Percentiles rank a stretch among this genome's conserved stretches.
Conservation (phyloP, 2,329 filamentous ascomycete species). For the Waltergamsia citrina region DNA sequence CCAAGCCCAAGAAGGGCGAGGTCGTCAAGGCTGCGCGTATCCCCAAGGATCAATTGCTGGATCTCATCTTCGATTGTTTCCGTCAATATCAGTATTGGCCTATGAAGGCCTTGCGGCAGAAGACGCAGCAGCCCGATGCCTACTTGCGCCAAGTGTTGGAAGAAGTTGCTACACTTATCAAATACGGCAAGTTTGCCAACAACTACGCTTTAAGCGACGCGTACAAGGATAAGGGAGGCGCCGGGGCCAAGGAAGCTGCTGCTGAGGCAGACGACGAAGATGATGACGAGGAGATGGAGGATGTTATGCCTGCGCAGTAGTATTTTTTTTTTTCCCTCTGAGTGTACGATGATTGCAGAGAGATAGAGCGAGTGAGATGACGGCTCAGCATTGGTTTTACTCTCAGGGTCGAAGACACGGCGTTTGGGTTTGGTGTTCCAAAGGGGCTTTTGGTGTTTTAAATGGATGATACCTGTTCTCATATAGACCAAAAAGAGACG, state of each 20-base stretch:
- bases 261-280: conserved; percentile 52
- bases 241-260: conserved; percentile 36
- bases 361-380: too few species aligned
- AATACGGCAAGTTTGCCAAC: conserved; percentile 75
- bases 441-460: too few species aligned
- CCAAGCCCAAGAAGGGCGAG: conserved; percentile 55
- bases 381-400: too few species aligned
- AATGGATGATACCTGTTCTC: too few species aligned
- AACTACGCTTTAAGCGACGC: conserved; percentile 71
- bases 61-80: conserved; percentile 78
- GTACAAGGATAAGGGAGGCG: conserved; percentile 25
- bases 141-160: conserved; percentile 81
- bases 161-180: conserved; percentile 72
- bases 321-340: too few species aligned
- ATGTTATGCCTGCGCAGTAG: conserved; percentile 40
- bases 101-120: conserved; percentile 74
- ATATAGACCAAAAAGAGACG: too few species aligned
- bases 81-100: conserved; percentile 84
- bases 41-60: conserved; percentile 77
- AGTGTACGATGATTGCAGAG: too few species aligned
- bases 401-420: too few species aligned
- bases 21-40: conserved; percentile 81
- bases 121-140: conserved; percentile 80
- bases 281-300: conserved; percentile 67
- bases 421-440: too few species aligned